Evolutionary conservation across 2,329 filamentous ascomycete genomes (phyloP).

Genomic region (Lecanicillium sp.): DNA sequence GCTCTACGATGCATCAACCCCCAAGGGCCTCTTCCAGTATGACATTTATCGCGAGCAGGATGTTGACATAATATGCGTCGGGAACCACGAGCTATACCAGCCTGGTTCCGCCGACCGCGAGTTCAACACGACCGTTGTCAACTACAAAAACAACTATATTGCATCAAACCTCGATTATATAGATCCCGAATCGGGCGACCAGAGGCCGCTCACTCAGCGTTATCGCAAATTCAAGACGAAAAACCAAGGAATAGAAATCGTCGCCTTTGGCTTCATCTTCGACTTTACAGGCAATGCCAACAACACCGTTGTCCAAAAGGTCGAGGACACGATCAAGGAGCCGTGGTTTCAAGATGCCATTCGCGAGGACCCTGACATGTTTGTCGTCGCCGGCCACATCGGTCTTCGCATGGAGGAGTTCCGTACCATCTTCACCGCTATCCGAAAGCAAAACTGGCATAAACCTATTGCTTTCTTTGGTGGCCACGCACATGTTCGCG

Average conservation of each 20-base stretch:
- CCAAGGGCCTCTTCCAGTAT: conserved; percentile 82
- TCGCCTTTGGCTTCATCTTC: conserved; percentile 92
- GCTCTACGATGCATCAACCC: conserved; percentile 80
- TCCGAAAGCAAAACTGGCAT: conserved; percentile 68
- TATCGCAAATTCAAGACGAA: conserved; percentile 89
- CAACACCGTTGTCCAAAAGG: conserved; percentile 76
- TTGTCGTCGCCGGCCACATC: conserved; percentile 80
- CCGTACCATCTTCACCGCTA: conserved; percentile 66
- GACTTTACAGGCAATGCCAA: conserved; percentile 87
- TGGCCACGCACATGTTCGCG: conserved; percentile 82
- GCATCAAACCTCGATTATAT: conserved; percentile 90
- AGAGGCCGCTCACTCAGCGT: conserved; percentile 68
- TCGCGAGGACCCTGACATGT: conserved; percentile 76
- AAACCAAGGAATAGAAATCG: conserved; percentile 72
- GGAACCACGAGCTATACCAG: conserved; percentile 94
- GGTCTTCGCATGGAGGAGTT: conserved; percentile 76
- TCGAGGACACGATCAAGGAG: conserved; percentile 73
- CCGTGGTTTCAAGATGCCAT: conserved; percentile 85
- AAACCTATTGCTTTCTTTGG: conserved; percentile 88
- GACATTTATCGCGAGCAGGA: conserved; percentile 77
- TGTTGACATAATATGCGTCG: conserved; percentile 77
- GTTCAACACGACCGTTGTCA: conserved; percentile 70
- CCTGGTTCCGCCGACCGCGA: conserved; percentile 69
- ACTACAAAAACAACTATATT: conserved; percentile 73
- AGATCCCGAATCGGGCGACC: conserved; percentile 60